A percentile compares a stretch with the other conserved stretches of the same genome.
These are phyloP conservation scores for Rhododendron williamsianum DNA, from an alignment of 148 eudicot species.

Conservation along the genomic window DNA sequence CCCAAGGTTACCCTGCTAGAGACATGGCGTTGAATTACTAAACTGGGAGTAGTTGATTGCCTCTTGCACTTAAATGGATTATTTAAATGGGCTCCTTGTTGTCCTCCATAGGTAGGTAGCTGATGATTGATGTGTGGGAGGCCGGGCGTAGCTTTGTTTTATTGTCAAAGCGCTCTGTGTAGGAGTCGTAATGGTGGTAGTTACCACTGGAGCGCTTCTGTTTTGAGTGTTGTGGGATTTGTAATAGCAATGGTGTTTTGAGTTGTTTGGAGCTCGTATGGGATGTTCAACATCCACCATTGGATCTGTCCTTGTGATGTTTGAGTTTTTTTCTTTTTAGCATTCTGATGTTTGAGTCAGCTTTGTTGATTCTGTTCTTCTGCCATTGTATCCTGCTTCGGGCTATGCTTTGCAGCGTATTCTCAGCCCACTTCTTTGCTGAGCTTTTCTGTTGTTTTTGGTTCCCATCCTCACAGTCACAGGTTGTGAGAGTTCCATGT, in stretches of 20 bases:
- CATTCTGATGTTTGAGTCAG: background rate
- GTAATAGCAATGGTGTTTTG: background rate
- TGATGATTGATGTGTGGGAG: background rate
- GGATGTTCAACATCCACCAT: background rate
- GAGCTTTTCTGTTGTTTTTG: background rate
- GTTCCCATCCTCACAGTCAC: background rate
- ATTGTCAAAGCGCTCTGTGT: background rate
- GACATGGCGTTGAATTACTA: background rate
- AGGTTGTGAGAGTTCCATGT: background rate
- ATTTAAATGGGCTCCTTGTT: background rate
- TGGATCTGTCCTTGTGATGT: background rate
- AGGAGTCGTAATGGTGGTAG: background rate
- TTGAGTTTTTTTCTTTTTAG: background rate
- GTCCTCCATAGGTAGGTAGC: background rate
- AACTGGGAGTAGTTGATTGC: background rate
- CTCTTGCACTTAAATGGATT: background rate
- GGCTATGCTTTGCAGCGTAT: background rate
- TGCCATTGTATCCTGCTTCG: background rate
- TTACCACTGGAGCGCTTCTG: background rate
- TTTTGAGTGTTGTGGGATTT: background rate
- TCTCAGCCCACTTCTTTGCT: background rate
- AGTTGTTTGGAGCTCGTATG: background rate
- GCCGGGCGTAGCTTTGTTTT: background rate
- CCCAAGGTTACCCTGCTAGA: background rate
- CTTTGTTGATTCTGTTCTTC: background rate